Base-by-base conservation (phyloP, 73 alveolate genomes). In the Tetrahymena thermophila region DNA sequence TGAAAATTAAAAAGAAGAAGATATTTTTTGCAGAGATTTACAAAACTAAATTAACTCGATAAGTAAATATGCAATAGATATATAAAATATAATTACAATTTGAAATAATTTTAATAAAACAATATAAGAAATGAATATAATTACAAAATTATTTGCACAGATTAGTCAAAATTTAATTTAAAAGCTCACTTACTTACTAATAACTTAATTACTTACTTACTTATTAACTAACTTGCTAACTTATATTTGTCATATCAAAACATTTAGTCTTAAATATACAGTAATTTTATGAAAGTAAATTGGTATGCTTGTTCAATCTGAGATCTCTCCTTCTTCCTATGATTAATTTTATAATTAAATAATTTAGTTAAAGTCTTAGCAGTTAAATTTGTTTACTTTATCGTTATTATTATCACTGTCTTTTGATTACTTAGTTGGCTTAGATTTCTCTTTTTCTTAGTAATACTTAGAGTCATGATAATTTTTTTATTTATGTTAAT, bases 311-410 rank as follows among this genome's bases (percentile, higher is more conserved):
- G 89, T 21, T 71, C 89, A 71, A 71, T 71, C 89, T 71, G 89
- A 71, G 89, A 71, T 71, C 37, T 71, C 89, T 71, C 89, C 89
- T 71, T 71, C 89, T 71, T 71, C 89, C 89, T 71, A 71, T 71
- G 37, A 28, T 71, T 71, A 71, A 23, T 71, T 71, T 56, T 25
- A 56, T 23, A 56, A 56, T 56, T 56, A 56, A 40, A 40, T 56
- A 23, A 56, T 23, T 56, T 6, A 56, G 10, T 56, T 23, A 56
- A 56, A 23, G 11, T 23, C 34, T 56, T 56, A 56, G 34, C 9
- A 71, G 37, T 28, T 71, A 19, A 50, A n/a, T 71, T 71, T n/a
- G 11, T 71, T 71, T 71, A 71, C 89, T 31, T 71, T 71, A n/a
- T 71, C 89, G 11, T 71, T 71, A 71, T 71, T 71, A 31, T 31